Conservation (phyloP, 2,329 filamentous ascomycete genomes). For the Dothideomycetes sp. region DNA sequence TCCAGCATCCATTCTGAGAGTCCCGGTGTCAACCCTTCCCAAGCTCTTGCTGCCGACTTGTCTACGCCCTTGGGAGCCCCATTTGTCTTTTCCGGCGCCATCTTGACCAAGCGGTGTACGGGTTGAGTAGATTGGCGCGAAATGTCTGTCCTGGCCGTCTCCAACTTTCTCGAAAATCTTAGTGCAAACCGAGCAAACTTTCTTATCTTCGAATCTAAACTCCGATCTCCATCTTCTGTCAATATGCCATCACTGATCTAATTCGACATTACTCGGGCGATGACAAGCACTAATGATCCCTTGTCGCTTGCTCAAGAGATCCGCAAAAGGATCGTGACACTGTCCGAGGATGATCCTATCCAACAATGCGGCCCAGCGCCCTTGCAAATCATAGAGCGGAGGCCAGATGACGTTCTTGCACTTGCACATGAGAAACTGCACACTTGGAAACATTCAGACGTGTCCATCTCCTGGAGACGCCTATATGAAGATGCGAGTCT, state of each 20-base stretch:
- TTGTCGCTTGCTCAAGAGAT: neutral
- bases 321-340: neutral
- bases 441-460: constrained; percentile 54
- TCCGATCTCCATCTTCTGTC: neutral
- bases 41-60: constrained; percentile 40
- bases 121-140: neutral
- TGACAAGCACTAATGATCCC: neutral
- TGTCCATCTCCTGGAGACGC: constrained; percentile 58
- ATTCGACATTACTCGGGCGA: neutral
- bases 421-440: constrained; percentile 59
- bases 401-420: constrained; percentile 42
- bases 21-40: constrained; percentile 58
- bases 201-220: no score
- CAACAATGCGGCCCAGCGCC: constrained; percentile 30
- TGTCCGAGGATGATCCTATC: constrained; percentile 19
- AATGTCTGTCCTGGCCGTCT: no score
- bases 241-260: neutral
- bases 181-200: no score
- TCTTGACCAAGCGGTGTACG: neutral
- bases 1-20: constrained; percentile 78
- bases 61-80: constrained; percentile 4
- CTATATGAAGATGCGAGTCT: constrained; percentile 63
- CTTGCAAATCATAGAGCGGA: constrained; percentile 22
- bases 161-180: no score
- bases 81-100: constrained; percentile 4